Evolutionary conservation across 1,284 basidiomycete genomes (phyloP), one percentile per base, ranked within the genome.

Genomic region (Macrocystidia cucumis): DNA sequence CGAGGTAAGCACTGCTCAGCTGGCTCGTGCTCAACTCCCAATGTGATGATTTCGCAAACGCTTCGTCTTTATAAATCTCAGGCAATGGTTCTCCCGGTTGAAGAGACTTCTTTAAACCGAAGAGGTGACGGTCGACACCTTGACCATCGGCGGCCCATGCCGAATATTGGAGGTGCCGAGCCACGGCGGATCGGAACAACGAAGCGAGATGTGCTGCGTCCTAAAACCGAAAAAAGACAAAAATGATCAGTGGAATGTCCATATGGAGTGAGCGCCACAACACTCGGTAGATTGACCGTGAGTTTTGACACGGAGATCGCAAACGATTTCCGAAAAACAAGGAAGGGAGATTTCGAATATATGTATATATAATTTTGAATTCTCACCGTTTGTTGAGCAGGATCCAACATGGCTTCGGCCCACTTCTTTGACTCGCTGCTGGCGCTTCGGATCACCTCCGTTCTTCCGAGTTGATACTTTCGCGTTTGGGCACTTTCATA

Each of bases 401-500:
- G 61, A 52, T 86, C 67, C 33, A 88, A 60, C 92, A 98, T 98
- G 9, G 86, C 82, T 60, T 91, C 80, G 27, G 79, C 82, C 75
- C 89, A 98, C 24, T 74, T 81, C 50, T 84, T 82, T 51, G 77
- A 83, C 65, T 98, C 91, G 41, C 73, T 73, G 43, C 85, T 89
- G 21, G 82, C 82, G 41, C 78, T 78, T 13, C 95, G 75, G 51
- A 98, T 97, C 27, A 96, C 92, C 65, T 98, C 95, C 14, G 95
- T 98, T 37, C 95, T 71, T 1, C 95, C 95, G 9, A 74, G 72
- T 56, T 90, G 80, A 70, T 80, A 98, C 60, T 92, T 92, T 28
- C 95, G 74, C 38, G 95, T 98, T 66, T 98, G 93, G 9, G 85
- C 83, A 43, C 84, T 88, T 69, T 98, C 95, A 64, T 98, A 98